Conservation (phyloP, 2,329 filamentous ascomycete species). For the Talaromyces sp. region DNA sequence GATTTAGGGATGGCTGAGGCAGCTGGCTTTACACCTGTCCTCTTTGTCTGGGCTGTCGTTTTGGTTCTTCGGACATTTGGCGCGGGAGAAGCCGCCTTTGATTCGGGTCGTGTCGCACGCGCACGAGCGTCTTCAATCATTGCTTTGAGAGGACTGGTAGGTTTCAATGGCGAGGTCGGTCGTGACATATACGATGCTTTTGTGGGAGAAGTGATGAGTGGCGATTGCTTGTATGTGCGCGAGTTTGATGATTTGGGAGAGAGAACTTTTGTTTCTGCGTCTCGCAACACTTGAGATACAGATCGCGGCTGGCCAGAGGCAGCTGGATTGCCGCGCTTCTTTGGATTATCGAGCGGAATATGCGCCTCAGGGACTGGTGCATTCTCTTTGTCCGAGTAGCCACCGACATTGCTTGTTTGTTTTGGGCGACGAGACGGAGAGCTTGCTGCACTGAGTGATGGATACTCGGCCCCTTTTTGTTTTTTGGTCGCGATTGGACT, state of each 20-base stretch:
- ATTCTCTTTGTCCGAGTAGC: slow-evolving; percentile 74
- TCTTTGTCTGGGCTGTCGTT: slow-evolving; percentile 13
- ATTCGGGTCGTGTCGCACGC: slow-evolving; percentile 25
- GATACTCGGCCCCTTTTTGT: slow-evolving; percentile 29
- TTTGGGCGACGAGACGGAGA: slow-evolving; percentile 30
- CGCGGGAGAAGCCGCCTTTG: slow-evolving; percentile 8
- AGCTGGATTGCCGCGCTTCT: slow-evolving; percentile 58
- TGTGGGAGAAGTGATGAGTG: slow-evolving; percentile 45
- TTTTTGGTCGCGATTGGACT: slow-evolving; percentile 26
- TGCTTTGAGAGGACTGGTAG: slow-evolving; percentile 39
- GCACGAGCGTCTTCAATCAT: slow-evolving; percentile 24
- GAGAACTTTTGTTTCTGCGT: slow-evolving; percentile 59
- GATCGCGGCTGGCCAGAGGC: slow-evolving; percentile 39
- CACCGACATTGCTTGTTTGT: slow-evolving; percentile 58
- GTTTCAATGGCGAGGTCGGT: slow-evolving; percentile 62
- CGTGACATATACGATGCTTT: slow-evolving; percentile 51
- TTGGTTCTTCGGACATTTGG: slow-evolving; percentile 23
- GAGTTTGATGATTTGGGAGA: slow-evolving; percentile 83
- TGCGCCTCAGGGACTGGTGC: slow-evolving; percentile 41
- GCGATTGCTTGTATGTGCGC: slow-evolving; percentile 60
- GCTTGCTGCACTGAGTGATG: slow-evolving; percentile 27
- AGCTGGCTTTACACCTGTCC: slow-evolving; percentile 28
- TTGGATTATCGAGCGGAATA: slow-evolving; percentile 61
- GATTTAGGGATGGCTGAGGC: slow-evolving; percentile 24
- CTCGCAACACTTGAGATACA: slow-evolving; percentile 43